phyloP scores from a whole-genome alignment of 495 filamentous ascomycete species.

The Stereocaulon alpinum region DNA sequence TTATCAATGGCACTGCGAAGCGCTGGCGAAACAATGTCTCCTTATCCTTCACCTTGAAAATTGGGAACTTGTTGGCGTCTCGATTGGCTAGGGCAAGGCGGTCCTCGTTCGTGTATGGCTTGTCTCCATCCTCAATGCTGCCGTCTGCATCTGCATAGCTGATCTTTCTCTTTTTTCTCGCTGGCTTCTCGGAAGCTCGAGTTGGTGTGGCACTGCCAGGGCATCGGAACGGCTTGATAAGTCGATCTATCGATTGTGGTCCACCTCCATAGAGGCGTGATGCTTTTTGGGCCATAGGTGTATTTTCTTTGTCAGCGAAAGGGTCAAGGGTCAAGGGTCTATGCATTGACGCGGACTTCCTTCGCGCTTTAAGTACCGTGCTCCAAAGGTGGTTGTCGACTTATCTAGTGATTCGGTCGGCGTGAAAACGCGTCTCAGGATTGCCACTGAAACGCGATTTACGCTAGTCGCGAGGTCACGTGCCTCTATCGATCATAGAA shows the following conservation, averaged over 20 bases:
- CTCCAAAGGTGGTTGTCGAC: no score
- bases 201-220: constrained; percentile 67
- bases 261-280: constrained; percentile 28
- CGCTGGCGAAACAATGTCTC: constrained; percentile 64
- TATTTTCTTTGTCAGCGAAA: constrained; percentile 30
- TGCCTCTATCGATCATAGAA: background rate
- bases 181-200: constrained; percentile 67
- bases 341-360: constrained; percentile 26
- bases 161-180: constrained; percentile 78
- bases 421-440: background rate
- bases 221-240: constrained; percentile 86
- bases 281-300: constrained; percentile 26
- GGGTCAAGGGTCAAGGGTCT: constrained; percentile 28
- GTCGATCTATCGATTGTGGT: constrained; percentile 52
- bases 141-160: constrained; percentile 81
- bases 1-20: constrained; percentile 79
- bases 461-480: constrained; percentile 7
- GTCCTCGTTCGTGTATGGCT: constrained; percentile 81
- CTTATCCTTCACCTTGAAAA: constrained; percentile 86
- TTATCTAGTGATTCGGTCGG: no score
- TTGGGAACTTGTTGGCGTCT: constrained; percentile 81
- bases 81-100: constrained; percentile 75
- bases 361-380: no score
- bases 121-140: constrained; percentile 54
- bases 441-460: background rate